Base-by-base conservation (phyloP, 1,284 basidiomycete genomes). In the Apiotrichum brassicae region DNA sequence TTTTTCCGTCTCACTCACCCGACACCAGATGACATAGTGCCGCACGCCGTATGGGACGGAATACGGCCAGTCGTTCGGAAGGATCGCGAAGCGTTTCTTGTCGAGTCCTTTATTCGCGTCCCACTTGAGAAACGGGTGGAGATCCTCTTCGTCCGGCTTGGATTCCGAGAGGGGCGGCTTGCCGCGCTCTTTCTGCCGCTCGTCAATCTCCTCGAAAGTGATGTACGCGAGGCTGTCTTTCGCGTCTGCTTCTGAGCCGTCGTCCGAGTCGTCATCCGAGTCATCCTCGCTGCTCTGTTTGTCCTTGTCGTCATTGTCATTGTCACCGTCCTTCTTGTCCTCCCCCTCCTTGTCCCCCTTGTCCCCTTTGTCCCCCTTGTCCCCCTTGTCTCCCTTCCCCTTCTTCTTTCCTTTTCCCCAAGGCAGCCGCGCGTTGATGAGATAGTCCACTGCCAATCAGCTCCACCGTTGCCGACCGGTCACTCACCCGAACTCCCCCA, bases 31-130 rank as follows among this genome's bases (percentile, higher is more conserved):
- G 34, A 64, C 64, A 51, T 60, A 67, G 48, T 73, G 71, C 49
- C 60, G 51, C 2, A 69, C 67, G 7, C 66, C 71, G 25, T 64
- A 59, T 0, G 71, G 71, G 13, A 65, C 50, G 41, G 59, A 63
- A 48, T 73, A 73, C 26, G 71, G 71, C 71, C 71, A 73, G 56
- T 73, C 71, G 44, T 73, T 73, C 6, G 61, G 58, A 22, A 73
- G 48, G 2, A 72, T 63, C 5, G 66, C 67, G 41, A 64, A 71
- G 34, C 62, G 61, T 1, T 58, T 56, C 13, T 26, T 23, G 48
- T 71, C 68, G 11, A 71, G 51, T n/a, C 44, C 43, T 13, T 56
- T 46, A 9, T 13, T 16, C 0, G 45, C 26, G 30, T 67, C 62
- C 40, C 54, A 70, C 9, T 48, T 45, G 24, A 70, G 53, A 48